A percentile compares a stretch with the other conserved stretches of the same genome.
These are phyloP conservation scores for Juglanconis sp. DNA, from an alignment of 2,329 filamentous ascomycete species.

Conservation along the genomic window DNA sequence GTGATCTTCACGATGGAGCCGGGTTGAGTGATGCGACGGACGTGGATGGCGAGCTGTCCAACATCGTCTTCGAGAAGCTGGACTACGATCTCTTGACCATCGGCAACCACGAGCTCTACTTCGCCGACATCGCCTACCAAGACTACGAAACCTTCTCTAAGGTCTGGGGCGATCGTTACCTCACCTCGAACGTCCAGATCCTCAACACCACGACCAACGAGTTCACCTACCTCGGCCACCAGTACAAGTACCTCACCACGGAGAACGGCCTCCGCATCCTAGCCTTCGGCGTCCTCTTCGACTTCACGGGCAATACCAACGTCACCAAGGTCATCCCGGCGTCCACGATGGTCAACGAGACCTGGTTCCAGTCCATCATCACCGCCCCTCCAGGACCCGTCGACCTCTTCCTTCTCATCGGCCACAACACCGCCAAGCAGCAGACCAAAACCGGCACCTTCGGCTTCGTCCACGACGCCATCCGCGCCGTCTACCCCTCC, in stretches of 20 bases:
- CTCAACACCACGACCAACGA: slow-evolving; percentile 34
- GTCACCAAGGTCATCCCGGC: slow-evolving; percentile 58
- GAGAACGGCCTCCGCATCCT: slow-evolving; percentile 39
- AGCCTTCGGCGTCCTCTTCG: slow-evolving; percentile 43
- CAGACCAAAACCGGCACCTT: slow-evolving; percentile 42
- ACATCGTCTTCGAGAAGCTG: slow-evolving; percentile 40
- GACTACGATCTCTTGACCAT: slow-evolving; percentile 42
- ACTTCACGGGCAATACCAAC: slow-evolving; percentile 57
- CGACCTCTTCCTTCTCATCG: slow-evolving; percentile 61
- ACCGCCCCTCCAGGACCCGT: slow-evolving; percentile 47
- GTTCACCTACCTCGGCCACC: slow-evolving; percentile 41
- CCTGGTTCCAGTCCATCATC: slow-evolving; percentile 60
- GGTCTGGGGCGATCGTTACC: slow-evolving; percentile 46
- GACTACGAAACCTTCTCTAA: slow-evolving; percentile 57
- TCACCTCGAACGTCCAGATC: slow-evolving; percentile 45
- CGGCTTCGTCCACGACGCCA: slow-evolving; percentile 50
- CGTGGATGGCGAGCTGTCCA: slow-evolving; percentile 54
- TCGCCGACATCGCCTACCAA: slow-evolving; percentile 59
- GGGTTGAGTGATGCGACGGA: slow-evolving; percentile 59
- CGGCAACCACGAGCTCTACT: slow-evolving; percentile 63
- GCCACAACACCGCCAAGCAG: slow-evolving; percentile 58
- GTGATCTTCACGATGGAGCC: slow-evolving; percentile 64
- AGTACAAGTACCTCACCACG: slow-evolving; percentile 43
- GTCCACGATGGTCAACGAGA: slow-evolving; percentile 46
- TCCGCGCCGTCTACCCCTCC: slow-evolving; percentile 52